Evolutionary conservation across 805 yeast species (phyloP), one percentile per base, ranked within the genome.

Genomic region (Candida methanosorbosa): DNA sequence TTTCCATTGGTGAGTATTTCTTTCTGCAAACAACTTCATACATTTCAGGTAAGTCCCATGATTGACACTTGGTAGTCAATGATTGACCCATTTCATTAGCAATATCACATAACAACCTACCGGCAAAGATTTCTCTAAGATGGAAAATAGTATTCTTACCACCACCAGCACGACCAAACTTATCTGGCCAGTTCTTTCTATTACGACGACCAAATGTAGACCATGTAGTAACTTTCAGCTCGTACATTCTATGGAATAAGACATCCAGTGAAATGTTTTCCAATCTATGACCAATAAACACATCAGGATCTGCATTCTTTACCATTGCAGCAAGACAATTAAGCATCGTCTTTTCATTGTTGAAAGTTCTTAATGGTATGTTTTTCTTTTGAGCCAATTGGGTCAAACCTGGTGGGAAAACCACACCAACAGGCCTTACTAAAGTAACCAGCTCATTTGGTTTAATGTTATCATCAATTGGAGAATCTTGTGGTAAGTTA

Each of bases 61-160:
- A 82, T 56, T 86, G 94, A 61, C 97, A 92, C 54, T 87, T 86
- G 4, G 81, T 65, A 4, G 96, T 86, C 42, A 90, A 64, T 0
- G 97, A 88, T 54, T 82, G 92, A 32, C 97, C 98, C 77, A 88
- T 73, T 49, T 86, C 95, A 57, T 92, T 92, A 34, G 90, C 86
- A 50, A 92, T 76, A 58, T 92, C 98, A 68, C 96, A 85, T 30
- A 90, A 50, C 37, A 92, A 68, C 46, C 98, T 70, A 25, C 98
- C 98, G 26, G 87, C 75, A 49, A 81, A 70, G 16, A 85, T 70
- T 37, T 84, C 87, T 33, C 81, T 66, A 14, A 84, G 66, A 27
- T 71, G 68, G 33, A 56, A 57, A 29, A 48, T 25, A 42, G 64
- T 72, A 39, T 65, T 68, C 52, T 75, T 68, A 36, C 66, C 68